Evolutionary conservation across 208 protist species (phyloP).

Genomic region (Naegleria lovaniensis): DNA sequence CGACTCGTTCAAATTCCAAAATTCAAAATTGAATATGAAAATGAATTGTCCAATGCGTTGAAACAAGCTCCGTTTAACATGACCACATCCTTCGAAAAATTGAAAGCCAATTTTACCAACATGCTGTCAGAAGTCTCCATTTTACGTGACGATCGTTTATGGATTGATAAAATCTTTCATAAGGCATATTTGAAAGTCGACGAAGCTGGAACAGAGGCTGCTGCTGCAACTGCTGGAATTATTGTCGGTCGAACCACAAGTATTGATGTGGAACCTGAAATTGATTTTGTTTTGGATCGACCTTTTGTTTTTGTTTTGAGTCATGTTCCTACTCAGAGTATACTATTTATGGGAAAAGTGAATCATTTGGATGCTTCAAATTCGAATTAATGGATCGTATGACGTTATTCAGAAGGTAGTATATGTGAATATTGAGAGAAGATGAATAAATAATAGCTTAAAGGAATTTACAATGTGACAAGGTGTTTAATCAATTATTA

Average conservation of each 20-base stretch:
- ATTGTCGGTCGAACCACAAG: background rate
- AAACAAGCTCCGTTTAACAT: background rate
- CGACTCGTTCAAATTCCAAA: background rate
- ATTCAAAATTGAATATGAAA: background rate
- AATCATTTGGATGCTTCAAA: background rate
- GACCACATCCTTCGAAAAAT: background rate
- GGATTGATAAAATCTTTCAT: slow-evolving; percentile 2
- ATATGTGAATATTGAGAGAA: too few relatives aligned
- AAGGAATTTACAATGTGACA: too few relatives aligned
- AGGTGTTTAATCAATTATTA: too few relatives aligned
- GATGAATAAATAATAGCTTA: too few relatives aligned
- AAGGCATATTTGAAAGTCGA: background rate
- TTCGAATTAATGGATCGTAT: too few relatives aligned
- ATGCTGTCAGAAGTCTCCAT: background rate
- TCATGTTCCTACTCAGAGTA: background rate
- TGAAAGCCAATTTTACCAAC: background rate
- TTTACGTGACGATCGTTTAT: background rate
- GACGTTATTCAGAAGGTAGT: too few relatives aligned
- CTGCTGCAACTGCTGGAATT: slow-evolving; percentile 2
- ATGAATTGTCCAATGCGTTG: background rate
- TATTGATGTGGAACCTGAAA: background rate
- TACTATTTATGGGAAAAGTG: background rate
- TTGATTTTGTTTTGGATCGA: background rate
- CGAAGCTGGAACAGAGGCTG: background rate
- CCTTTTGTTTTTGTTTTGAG: background rate